Conservation (phyloP, 78 protist species). For the Creolimax fragrantissima region DNA sequence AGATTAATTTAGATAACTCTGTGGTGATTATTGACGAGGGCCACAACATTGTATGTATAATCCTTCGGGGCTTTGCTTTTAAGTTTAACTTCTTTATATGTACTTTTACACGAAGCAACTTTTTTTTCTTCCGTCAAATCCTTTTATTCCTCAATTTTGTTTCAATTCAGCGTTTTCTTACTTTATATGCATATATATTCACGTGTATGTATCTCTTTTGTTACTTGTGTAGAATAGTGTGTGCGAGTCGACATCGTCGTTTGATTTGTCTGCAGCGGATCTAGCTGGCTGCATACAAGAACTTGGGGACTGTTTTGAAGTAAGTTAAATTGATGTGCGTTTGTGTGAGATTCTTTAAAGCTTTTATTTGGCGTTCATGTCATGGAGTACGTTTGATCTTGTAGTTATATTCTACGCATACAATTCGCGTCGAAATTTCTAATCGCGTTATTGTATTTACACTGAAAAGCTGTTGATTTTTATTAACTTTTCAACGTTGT, state of each 20-base stretch:
- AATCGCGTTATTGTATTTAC: no score
- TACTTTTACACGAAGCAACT: no score
- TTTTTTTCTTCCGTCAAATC: no score
- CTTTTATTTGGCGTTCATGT: no score
- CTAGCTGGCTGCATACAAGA: constrained; percentile 17
- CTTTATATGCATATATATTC: neutral
- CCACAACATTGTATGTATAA: constrained; percentile 47
- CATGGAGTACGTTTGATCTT: neutral
- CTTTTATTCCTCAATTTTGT: no score
- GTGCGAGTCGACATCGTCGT: constrained; percentile 47
- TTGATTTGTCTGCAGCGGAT: constrained; percentile 28
- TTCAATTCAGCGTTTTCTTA: no score
- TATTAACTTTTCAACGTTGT: no score
- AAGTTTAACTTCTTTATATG: neutral
- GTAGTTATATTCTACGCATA: neutral
- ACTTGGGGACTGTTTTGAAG: neutral
- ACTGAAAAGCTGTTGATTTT: no score
- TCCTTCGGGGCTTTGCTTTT: neutral
- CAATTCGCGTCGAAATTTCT: neutral
- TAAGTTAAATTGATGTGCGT: no score
- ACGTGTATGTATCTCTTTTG: neutral
- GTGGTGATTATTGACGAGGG: constrained; percentile 82
- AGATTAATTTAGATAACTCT: neutral
- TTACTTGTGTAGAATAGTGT: neutral
- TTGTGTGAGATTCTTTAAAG: no score